These are phyloP conservation scores for Liquidambar formosana DNA, from an alignment of 164 flowering plant genomes.

Conservation along the genomic window DNA sequence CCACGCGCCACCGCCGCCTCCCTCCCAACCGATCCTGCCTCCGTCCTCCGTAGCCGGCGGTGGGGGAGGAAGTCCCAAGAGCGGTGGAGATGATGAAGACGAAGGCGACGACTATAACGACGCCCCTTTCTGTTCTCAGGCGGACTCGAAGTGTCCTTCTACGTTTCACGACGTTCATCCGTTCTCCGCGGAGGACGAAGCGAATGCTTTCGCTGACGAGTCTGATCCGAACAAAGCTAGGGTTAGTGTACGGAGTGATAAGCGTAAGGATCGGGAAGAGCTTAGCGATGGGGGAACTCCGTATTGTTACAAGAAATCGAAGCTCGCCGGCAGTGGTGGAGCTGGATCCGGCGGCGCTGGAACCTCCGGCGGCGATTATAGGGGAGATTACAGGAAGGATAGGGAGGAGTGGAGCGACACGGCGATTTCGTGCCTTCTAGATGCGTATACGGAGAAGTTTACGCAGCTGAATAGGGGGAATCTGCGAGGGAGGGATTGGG, in stretches of 20 bases:
- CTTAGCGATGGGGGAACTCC: conserved; percentile 49
- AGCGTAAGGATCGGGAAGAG: conserved; percentile 61
- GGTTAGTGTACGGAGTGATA: conserved; percentile 27
- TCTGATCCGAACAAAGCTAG: conserved; percentile 32
- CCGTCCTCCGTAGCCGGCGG: conserved; percentile 1
- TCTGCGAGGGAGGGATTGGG: conserved; percentile 76
- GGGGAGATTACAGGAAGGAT: conserved; percentile 51
- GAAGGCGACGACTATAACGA: conserved; percentile 33
- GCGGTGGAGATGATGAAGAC: conserved; percentile 25
- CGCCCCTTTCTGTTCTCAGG: conserved; percentile 36
- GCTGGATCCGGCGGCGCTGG: conserved; percentile 15
- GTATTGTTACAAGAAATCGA: conserved; percentile 33
- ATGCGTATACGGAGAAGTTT: conserved; percentile 61
- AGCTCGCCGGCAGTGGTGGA: conserved; percentile 15
- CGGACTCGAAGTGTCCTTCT: conserved; percentile 22
- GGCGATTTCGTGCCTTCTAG: conserved; percentile 64
- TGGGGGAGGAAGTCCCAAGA: conserved; percentile 22
- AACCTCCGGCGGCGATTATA: conserved; percentile 25
- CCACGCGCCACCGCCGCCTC: conserved; percentile 22
- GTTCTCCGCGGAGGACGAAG: conserved; percentile 31
- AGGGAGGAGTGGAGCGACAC: conserved; percentile 78
- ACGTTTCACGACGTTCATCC: conserved; percentile 32
- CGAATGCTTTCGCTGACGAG: conserved; percentile 40
- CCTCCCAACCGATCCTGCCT: conserved; percentile 12
- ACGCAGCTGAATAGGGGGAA: conserved; percentile 66